Evolutionary conservation across 176 grass and related monocot genomes (phyloP).

Genomic region (Typha latifolia): DNA sequence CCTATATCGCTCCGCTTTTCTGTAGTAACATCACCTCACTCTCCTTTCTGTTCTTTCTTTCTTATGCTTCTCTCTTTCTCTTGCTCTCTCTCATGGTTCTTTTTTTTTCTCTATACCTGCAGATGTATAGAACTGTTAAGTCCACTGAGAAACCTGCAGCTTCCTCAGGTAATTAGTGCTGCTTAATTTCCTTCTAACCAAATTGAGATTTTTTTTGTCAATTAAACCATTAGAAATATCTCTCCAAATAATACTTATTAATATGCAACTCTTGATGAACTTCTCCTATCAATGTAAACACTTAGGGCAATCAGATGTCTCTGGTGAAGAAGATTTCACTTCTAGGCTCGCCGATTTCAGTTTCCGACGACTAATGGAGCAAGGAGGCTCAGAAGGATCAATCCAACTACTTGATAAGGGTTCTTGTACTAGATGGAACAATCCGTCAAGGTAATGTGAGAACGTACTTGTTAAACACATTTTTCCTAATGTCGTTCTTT

Average conservation of each 20-base stretch:
- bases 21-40: conserved; percentile 14
- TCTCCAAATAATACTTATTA: background rate
- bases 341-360: conserved; percentile 15
- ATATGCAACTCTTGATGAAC: background rate
- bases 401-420: conserved; percentile 37
- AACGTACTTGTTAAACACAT: background rate
- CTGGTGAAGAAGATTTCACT: conserved; percentile 72
- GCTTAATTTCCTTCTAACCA: background rate
- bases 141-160: conserved; percentile 83
- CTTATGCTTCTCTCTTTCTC: conserved; percentile 42
- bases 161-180: conserved; percentile 59
- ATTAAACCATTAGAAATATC: background rate
- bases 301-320: conserved; percentile 58
- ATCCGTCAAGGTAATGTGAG: conserved; percentile 62
- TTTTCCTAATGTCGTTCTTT: background rate
- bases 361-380: conserved; percentile 44
- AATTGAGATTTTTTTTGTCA: no score
- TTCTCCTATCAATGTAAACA: background rate
- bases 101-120: background rate
- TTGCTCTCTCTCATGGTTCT: background rate
- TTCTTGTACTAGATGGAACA: conserved; percentile 74
- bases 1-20: conserved; percentile 17
- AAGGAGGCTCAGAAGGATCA: conserved; percentile 27
- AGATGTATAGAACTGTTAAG: conserved; percentile 75
- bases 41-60: conserved; percentile 15